phyloP scores from a whole-genome alignment of 768 basidiomycete genomes.

The Suillus occidentalis region DNA sequence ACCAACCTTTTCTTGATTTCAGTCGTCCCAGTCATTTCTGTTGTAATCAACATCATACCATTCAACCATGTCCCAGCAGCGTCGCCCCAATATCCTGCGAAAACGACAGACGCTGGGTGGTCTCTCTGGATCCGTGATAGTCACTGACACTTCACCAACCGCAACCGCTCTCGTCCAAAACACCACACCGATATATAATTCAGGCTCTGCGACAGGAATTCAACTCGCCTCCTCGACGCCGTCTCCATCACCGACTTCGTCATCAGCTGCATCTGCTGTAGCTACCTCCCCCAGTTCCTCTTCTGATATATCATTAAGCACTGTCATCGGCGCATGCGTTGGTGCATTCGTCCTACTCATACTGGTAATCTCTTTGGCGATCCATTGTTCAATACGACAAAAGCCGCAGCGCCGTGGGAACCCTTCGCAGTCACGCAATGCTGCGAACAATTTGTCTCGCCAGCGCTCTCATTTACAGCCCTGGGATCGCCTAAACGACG shows the following conservation, averaged over 20 bases:
- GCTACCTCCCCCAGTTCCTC: slow-evolving; percentile 15
- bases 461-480: slow-evolving; percentile 44
- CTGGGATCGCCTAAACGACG: slow-evolving; percentile 61
- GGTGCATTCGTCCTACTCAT: slow-evolving; percentile 56
- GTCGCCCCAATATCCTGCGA: slow-evolving; percentile 11
- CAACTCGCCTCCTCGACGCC: slow-evolving; percentile 13
- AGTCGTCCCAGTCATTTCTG: slow-evolving; percentile 7
- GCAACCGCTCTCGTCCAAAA: slow-evolving; percentile 26
- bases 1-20: slow-evolving; percentile 21
- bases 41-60: not conserved
- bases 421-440: slow-evolving; percentile 37
- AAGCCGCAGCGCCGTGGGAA: slow-evolving; percentile 9
- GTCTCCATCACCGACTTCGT: slow-evolving; percentile 1
- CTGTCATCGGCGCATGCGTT: slow-evolving; percentile 64
- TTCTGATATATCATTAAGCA: slow-evolving; percentile 36
- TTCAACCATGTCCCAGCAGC: slow-evolving; percentile 19
- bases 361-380: slow-evolving; percentile 47
- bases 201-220: slow-evolving; percentile 10
- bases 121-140: slow-evolving; percentile 26
- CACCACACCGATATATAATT: not conserved
- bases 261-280: slow-evolving; percentile 13
- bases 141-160: slow-evolving; percentile 26
- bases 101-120: slow-evolving; percentile 14
- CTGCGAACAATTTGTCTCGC: slow-evolving; percentile 43
- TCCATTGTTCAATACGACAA: slow-evolving; percentile 53